Conservation (phyloP, 192 early-diverging fungal genomes). For the Umbelopsis sp. region DNA sequence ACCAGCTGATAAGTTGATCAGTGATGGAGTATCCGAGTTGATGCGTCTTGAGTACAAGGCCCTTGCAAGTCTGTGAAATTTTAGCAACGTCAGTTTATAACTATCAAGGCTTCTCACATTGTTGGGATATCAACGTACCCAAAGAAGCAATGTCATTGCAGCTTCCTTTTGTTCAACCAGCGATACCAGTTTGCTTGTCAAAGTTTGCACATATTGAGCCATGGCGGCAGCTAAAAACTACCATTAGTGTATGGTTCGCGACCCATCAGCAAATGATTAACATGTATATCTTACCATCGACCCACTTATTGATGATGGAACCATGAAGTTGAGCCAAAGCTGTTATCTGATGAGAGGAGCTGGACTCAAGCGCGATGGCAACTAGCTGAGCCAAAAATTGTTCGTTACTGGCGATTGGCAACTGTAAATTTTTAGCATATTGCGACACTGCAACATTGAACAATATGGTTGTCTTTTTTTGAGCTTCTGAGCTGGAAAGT, state of each 20-base stretch:
- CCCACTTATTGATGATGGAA: conserved; percentile 41
- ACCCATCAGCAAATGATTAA: not conserved
- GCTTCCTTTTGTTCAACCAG: not conserved
- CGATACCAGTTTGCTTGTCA: not conserved
- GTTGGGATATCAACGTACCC: conserved; percentile 21
- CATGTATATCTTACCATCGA: conserved; percentile 19
- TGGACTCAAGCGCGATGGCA: conserved; percentile 14
- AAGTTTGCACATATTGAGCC: conserved; percentile 29
- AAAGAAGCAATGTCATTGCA: conserved; percentile 26
- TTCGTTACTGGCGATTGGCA: conserved; percentile 26
- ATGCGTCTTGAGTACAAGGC: conserved; percentile 59
- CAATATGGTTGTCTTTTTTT: conserved; percentile 23
- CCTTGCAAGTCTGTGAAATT: conserved; percentile 61
- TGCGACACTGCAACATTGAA: conserved; percentile 26
- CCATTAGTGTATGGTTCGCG: not conserved
- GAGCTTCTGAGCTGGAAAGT: conserved; percentile 11
- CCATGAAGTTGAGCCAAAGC: conserved; percentile 22
- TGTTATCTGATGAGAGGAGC: conserved; percentile 18
- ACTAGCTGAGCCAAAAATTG: conserved; percentile 22
- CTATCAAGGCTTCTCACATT: no score
- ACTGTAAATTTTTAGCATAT: conserved; percentile 22
- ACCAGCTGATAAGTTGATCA: conserved; percentile 54
- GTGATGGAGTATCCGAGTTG: conserved; percentile 56
- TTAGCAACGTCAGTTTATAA: no score
- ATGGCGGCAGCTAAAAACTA: conserved; percentile 30